These are phyloP conservation scores for Phytophthora aleatoria DNA, from an alignment of 352 stramenopile species.

Conservation along the genomic window DNA sequence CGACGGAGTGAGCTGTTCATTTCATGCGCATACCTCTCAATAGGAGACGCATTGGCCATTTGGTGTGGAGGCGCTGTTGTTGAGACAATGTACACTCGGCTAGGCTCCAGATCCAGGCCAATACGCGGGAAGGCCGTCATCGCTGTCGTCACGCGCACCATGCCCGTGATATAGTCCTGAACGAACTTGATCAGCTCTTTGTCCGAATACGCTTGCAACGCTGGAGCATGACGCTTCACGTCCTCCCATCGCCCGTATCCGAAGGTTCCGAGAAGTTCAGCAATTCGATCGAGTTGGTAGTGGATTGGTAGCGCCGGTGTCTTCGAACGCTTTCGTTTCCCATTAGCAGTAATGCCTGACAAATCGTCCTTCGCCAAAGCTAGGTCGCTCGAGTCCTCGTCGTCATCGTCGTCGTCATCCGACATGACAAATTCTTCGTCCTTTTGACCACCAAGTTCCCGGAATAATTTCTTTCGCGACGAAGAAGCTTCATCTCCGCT, in stretches of 20 bases:
- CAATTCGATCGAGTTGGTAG: conserved; percentile 46
- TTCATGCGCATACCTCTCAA: conserved; percentile 42
- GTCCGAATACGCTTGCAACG: conserved; percentile 50
- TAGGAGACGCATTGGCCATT: conserved; percentile 35
- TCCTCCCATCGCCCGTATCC: conserved; percentile 88
- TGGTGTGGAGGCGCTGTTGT: conserved; percentile 7
- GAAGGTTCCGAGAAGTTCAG: conserved; percentile 58
- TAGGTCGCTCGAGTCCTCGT: conserved; percentile 67
- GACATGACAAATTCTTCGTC: conserved; percentile 85
- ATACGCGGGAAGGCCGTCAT: conserved; percentile 32
- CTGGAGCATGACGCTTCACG: conserved; percentile 41
- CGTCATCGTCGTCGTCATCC: conserved; percentile 53
- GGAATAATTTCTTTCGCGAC: conserved; percentile 33
- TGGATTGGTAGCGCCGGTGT: conserved; percentile 36
- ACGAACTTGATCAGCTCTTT: conserved; percentile 51
- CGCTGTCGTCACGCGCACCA: conserved; percentile 51
- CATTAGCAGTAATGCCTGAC: conserved; percentile 14
- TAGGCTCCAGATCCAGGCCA: conserved; percentile 36
- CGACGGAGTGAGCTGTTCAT: conserved; percentile 41
- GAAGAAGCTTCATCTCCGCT: conserved; percentile 51
- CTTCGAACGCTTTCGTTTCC: conserved; percentile 45
- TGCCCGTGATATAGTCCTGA: conserved; percentile 54
- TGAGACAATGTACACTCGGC: conserved; percentile 38
- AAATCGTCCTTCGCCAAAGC: conserved; percentile 50
- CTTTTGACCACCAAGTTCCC: conserved; percentile 23